Evolutionary conservation across 768 basidiomycete genomes (phyloP), one percentile per base, ranked within the genome.

Genomic region (Serendipita vermifera): DNA sequence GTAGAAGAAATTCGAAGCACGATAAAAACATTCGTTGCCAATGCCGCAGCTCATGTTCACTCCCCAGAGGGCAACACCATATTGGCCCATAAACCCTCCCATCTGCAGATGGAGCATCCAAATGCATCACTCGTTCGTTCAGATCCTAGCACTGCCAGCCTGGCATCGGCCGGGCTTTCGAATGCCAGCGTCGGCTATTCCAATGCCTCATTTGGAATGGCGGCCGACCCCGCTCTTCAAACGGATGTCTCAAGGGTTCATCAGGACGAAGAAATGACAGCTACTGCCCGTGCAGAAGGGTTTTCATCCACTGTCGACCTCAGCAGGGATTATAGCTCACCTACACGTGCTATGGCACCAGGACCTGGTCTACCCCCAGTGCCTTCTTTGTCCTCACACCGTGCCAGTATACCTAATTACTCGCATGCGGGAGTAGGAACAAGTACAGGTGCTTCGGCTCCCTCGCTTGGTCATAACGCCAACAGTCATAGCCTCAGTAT

Each of bases 1-100:
- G 68, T 85, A 1, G 83, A 85, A 39, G 68, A 72, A 39, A 81
- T 87, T 56, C 75, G 80, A 43, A 80, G 77, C 65, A 79, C 85
- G 57, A 82, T 70, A 46, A 40, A 26, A 11, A 33, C 24, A 14
- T 26, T 48, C 3, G 56, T 31, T 5, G 35, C 46, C 24, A 29
- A 20, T 5, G 15, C 46, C n/a, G 5, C 22, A 9, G 46, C 15
- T 26, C 46, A 51, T 9, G 46, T 51, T 22, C 46, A 51, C n/a
- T 5, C 46, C 15, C 5, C 31, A 15, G 46, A 51, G 7, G 29
- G 5, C n/a, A 26, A 7, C 7, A 7, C 15, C 22, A 51, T 51
- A 7, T 15, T 22, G 17, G 20, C 22, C n/a, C 20, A n/a, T n/a
- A n/a, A n/a, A n/a, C n/a, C n/a, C n/a, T n/a, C n/a, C n/a, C n/a